These are phyloP conservation scores for Tetradesmus obliquus DNA, from an alignment of 139 green algal species.

Conservation along the genomic window DNA sequence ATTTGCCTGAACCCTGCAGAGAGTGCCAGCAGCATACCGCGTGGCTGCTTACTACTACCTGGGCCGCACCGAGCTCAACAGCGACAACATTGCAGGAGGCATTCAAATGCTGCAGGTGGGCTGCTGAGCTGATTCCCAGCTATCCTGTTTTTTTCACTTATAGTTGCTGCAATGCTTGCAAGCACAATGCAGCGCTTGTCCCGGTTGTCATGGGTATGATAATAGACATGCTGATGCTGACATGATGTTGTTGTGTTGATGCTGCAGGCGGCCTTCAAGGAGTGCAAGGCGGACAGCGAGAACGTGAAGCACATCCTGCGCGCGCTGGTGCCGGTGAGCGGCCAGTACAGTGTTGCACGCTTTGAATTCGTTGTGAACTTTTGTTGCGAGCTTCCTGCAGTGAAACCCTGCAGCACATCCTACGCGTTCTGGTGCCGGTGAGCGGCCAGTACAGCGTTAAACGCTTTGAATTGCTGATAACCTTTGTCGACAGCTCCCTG, in stretches of 20 bases:
- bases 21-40: conserved; percentile 6
- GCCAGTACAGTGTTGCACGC: neutral
- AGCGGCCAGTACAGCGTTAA: neutral
- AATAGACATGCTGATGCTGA: no score
- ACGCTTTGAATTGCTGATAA: neutral
- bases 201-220: no score
- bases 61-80: conserved; percentile 38
- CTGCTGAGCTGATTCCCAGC: no score
- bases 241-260: neutral
- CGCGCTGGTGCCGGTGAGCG: conserved; percentile 2
- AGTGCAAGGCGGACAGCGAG: conserved; percentile 38
- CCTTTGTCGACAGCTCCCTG: neutral
- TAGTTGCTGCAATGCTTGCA: no score
- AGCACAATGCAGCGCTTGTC: no score
- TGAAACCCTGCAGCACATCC: neutral
- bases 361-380: no score
- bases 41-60: conserved; percentile 42
- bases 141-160: no score
- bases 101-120: conserved; percentile 5
- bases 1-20: no score
- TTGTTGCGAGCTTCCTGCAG: no score
- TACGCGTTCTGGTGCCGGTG: conserved; percentile 7
- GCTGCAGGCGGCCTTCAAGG: conserved; percentile 20
- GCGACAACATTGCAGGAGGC: neutral
- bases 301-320: conserved; percentile 40